Percentiles rank a stretch among this genome's conserved stretches.
phyloP scores from a whole-genome alignment of 495 filamentous ascomycete genomes.

The Penicillium argentinense region DNA sequence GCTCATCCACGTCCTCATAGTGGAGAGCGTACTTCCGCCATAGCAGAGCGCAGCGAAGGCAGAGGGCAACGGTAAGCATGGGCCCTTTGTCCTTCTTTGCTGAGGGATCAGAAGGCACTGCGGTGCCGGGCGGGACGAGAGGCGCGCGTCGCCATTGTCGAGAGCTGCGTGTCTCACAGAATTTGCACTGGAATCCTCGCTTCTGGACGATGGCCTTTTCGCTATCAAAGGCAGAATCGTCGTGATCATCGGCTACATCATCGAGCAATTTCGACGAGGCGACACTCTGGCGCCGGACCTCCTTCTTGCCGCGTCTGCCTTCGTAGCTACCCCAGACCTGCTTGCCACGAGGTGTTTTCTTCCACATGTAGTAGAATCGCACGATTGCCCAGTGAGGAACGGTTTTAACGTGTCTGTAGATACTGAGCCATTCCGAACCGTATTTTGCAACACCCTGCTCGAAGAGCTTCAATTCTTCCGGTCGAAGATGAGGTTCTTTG shows the following conservation, averaged over 20 bases:
- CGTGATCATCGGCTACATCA: constrained; percentile 87
- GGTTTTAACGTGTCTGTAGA: constrained; percentile 78
- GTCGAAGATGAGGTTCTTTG: constrained; percentile 77
- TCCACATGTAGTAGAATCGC: constrained; percentile 97
- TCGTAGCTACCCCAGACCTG: constrained; percentile 89
- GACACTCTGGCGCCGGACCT: constrained; percentile 60
- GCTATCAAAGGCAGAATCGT: constrained; percentile 95
- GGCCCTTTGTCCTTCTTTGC: constrained; percentile 70
- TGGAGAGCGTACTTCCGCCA: constrained; percentile 96
- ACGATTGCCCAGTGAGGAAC: constrained; percentile 76
- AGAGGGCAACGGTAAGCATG: constrained; percentile 81
- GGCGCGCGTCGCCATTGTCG: constrained; percentile 93
- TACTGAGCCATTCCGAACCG: constrained; percentile 82
- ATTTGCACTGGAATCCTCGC: constrained; percentile 90
- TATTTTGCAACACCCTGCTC: constrained; percentile 89
- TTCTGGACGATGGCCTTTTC: constrained; percentile 79
- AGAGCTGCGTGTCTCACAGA: constrained; percentile 75
- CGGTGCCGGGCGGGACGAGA: constrained; percentile 66
- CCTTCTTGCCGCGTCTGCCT: constrained; percentile 84
- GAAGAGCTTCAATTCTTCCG: constrained; percentile 81
- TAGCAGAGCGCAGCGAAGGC: constrained; percentile 81
- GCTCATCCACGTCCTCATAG: constrained; percentile 93
- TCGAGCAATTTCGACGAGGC: constrained; percentile 69
- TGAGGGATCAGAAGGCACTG: constrained; percentile 65
- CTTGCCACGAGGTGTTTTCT: constrained; percentile 83